These are phyloP conservation scores for Aspergillus oerlinghausenensis DNA, from an alignment of 2,329 filamentous ascomycete species.

Conservation along the genomic window DNA sequence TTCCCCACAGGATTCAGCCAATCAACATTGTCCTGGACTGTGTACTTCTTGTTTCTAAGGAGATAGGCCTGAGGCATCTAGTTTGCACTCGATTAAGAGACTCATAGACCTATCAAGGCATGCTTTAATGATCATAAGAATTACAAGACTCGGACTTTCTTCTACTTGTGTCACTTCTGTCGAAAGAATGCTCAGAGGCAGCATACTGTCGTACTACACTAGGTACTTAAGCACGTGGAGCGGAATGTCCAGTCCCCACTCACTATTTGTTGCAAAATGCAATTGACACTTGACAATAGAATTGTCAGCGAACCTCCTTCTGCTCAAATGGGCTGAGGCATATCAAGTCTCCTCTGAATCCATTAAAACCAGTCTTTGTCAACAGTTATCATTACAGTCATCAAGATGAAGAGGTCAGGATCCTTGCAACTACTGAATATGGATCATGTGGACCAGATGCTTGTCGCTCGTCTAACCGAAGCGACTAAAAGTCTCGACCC, in stretches of 20 bases:
- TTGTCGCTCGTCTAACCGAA: constrained; percentile 9
- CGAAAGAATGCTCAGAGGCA: too few species aligned
- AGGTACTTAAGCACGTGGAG: background rate
- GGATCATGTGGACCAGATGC: background rate
- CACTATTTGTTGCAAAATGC: background rate
- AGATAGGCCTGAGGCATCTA: too few species aligned
- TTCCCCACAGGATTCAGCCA: background rate
- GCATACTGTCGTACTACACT: too few species aligned
- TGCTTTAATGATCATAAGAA: too few species aligned
- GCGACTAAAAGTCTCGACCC: constrained; percentile 7
- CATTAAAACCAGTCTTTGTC: background rate
- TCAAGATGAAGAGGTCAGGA: background rate
- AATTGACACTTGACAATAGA: background rate
- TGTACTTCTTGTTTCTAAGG: too few species aligned
- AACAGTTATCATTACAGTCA: background rate
- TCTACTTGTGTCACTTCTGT: too few species aligned
- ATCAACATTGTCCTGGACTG: background rate
- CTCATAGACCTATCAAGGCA: too few species aligned
- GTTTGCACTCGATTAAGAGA: too few species aligned
- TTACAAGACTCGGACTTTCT: too few species aligned
- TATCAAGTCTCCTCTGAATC: background rate
- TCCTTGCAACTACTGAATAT: background rate
- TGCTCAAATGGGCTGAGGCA: background rate
- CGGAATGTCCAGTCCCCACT: background rate
- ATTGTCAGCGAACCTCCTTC: background rate